Evolutionary conservation across 208 protist species (phyloP), one percentile per base, ranked within the genome.

Genomic region (Crithidia thermophila): DNA sequence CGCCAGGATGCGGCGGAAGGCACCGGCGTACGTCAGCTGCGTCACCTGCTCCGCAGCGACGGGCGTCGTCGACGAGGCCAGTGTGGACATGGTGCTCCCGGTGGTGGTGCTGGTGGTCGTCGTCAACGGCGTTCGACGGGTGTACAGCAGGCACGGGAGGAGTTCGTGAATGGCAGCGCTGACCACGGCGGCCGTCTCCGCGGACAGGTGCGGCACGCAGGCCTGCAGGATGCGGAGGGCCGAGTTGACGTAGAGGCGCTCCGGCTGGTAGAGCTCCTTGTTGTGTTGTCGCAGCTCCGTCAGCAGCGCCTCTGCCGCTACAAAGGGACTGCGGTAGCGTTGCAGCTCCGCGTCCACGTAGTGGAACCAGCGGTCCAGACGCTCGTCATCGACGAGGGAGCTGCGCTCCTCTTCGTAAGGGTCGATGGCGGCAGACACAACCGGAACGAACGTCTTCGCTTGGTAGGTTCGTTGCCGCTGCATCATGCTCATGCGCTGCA

Each of bases 221-320:
- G 79, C 77, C 74, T 81, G 75, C 55, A 96, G 73, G 34, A 96
- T 76, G 6, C 81, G 75, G 11, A 96, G 72, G 14, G 82, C 81
- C 10, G 87, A 87, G 34, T 77, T 80, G n/a, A 94, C 53, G 46
- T 88, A 90, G 31, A 96, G 75, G 18, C 81, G 70, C 36, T 91
- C 79, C 6, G 75, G 77, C 28, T 78, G 68, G 37, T 72, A 55
- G 25, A 88, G 25, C 25, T 57, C 40, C 4, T 53, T 43, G 20
- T 69, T 72, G 64, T 77, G 79, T 59, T 77, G 76, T 20, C 84
- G 70, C 72, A 94, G 59, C 53, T 93, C 75, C 25, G 63, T 72
- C 55, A 94, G 63, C 10, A 96, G 63, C 13, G 87, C 79, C 57
- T 96, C 91, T 10, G 91, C 86, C 23, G 91, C 91, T 4, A 96